A percentile compares a stretch with the other conserved stretches of the same genome.
phyloP scores from a whole-genome alignment of 2,329 filamentous ascomycete species.

The Trichophyton mentagrophytes region DNA sequence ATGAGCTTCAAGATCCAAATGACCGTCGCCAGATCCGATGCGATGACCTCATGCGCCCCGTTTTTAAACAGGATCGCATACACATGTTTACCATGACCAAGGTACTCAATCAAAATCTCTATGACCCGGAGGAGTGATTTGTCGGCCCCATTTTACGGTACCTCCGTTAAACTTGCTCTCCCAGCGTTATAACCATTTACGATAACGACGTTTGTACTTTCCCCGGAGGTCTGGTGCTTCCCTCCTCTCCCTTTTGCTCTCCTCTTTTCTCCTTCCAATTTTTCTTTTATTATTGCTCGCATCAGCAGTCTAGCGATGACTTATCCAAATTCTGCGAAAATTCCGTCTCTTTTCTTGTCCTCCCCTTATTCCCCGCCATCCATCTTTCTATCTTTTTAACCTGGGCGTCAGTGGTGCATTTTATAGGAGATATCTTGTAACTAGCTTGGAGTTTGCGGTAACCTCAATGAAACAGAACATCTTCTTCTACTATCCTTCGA shows the following conservation, averaged over 20 bases:
- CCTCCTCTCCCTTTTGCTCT: not conserved
- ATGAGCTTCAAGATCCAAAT: conserved; percentile 75
- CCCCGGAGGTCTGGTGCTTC: not conserved
- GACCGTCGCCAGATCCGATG: conserved; percentile 90
- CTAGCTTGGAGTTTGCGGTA: not conserved
- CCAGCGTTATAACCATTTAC: not conserved
- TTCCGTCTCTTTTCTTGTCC: not conserved
- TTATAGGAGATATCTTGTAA: not conserved
- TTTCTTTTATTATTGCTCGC: not conserved
- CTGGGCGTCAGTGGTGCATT: conserved; percentile 1
- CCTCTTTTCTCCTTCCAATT: too few species aligned
- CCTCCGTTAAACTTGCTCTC: not conserved
- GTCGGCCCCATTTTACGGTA: too few species aligned
- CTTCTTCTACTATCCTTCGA: not conserved
- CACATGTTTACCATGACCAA: conserved; percentile 99
- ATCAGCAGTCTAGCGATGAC: not conserved
- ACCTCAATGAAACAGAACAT: not conserved
- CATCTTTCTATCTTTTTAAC: not conserved
- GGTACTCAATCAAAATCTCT: conserved; percentile 77
- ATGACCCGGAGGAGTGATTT: conserved; percentile 43
- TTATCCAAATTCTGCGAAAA: not conserved
- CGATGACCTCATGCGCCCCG: conserved; percentile 78
- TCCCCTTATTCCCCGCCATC: not conserved
- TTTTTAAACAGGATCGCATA: conserved; percentile 82
- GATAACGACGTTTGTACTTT: not conserved